These are phyloP conservation scores for Diaporthe caulivora DNA, from an alignment of 2,329 filamentous ascomycete species.

Conservation along the genomic window DNA sequence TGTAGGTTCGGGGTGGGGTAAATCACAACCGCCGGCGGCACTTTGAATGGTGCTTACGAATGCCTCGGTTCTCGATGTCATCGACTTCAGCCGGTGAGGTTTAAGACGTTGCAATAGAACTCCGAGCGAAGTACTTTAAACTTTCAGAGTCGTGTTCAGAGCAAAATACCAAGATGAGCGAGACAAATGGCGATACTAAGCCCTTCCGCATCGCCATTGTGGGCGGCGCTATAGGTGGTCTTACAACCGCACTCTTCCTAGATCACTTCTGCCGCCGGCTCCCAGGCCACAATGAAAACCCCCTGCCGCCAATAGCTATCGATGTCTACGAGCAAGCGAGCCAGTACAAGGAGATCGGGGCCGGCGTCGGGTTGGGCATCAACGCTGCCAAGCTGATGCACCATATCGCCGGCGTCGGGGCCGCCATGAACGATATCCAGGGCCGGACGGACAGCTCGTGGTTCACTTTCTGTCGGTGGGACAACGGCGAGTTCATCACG, in stretches of 20 bases:
- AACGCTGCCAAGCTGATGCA: conserved; percentile 48
- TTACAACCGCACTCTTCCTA: conserved; percentile 33
- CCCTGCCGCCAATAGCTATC: conserved; percentile 2
- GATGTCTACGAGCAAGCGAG: conserved; percentile 37
- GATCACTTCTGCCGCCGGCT: conserved; percentile 31
- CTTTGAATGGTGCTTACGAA: conserved; percentile 5
- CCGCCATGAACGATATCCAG: conserved; percentile 30
- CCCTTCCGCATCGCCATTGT: conserved; percentile 37
- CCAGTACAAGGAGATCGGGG: conserved; percentile 37
- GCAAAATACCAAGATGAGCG: neutral
- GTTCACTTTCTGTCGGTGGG: conserved; percentile 36
- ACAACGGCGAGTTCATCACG: conserved; percentile 23
- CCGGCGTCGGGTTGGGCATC: conserved; percentile 46
- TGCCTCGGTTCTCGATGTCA: conserved; percentile 8
- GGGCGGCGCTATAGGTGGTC: conserved; percentile 36
- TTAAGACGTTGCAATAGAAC: neutral
- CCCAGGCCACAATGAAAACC: neutral
- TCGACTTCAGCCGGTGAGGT: neutral
- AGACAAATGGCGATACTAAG: neutral
- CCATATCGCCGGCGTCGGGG: conserved; percentile 28
- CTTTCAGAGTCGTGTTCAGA: neutral
- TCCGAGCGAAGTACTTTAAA: accelerated
- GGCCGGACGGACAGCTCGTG: conserved; percentile 23
- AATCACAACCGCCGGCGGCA: neutral
- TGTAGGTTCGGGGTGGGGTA: conserved; percentile 16